Percentiles rank a stretch among this genome's conserved stretches.
Conservation (phyloP, 2,329 filamentous ascomycete species). For the Colletotrichum orbiculare region DNA sequence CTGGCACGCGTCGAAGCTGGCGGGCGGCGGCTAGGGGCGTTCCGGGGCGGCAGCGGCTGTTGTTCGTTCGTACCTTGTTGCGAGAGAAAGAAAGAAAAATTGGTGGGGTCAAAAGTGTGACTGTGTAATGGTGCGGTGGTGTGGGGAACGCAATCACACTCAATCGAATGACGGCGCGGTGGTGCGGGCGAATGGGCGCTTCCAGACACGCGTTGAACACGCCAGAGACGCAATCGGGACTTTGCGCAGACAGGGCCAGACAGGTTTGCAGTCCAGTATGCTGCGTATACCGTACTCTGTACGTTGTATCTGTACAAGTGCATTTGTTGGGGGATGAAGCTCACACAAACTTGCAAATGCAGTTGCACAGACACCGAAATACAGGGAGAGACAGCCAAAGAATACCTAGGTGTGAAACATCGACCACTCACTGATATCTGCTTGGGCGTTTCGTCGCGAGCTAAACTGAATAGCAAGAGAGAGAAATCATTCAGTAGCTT, state of each 20-base stretch:
- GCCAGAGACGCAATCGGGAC: constrained; percentile 6
- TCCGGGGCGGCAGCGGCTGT: constrained; percentile 16
- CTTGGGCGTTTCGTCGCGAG: too few species aligned
- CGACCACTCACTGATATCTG: too few species aligned
- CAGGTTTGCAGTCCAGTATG: too few species aligned
- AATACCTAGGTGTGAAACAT: too few species aligned
- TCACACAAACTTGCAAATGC: background rate
- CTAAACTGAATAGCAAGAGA: too few species aligned
- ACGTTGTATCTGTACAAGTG: too few species aligned
- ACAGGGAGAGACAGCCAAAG: too few species aligned
- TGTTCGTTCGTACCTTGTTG: background rate
- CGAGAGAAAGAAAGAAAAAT: too few species aligned
- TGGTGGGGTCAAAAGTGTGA: background rate
- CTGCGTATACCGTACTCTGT: too few species aligned
- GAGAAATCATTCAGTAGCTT: too few species aligned
- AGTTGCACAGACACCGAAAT: constrained; percentile 1
- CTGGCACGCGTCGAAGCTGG: constrained; percentile 12
- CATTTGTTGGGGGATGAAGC: too few species aligned
- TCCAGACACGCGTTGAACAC: constrained; percentile 24
- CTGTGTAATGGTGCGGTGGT: constrained; percentile 17
- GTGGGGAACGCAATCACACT: constrained; percentile 9
- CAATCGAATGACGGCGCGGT: constrained; percentile 11
- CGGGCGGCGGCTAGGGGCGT: constrained; percentile 21
- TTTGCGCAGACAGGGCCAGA: constrained; percentile 2
- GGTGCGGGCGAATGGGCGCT: constrained; percentile 20